Evolutionary conservation across 371 early-diverging fungal genomes (phyloP).

Genomic region (Rhizopus delemar): DNA sequence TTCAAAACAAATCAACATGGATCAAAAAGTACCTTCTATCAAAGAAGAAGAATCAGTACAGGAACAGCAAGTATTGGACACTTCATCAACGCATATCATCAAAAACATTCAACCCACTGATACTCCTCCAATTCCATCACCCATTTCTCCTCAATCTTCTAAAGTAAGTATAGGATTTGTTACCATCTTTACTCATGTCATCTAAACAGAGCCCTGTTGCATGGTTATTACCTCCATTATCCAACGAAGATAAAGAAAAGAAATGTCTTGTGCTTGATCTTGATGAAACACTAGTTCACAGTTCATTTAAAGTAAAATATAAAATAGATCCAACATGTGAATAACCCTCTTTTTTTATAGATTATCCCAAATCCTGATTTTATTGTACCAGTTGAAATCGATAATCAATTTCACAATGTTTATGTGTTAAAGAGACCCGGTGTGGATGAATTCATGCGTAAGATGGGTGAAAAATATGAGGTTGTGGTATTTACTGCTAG

Average conservation of each 20-base stretch:
- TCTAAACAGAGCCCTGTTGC: slow-evolving; percentile 24
- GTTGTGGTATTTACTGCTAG: slow-evolving; percentile 96
- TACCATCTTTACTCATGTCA: background rate
- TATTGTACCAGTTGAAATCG: slow-evolving; percentile 88
- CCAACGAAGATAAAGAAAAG: slow-evolving; percentile 37
- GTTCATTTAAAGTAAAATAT: slow-evolving; percentile 56
- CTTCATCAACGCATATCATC: too few relatives aligned
- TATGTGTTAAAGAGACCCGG: slow-evolving; percentile 96
- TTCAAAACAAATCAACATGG: background rate
- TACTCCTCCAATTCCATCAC: too few relatives aligned
- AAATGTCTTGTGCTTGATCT: slow-evolving; percentile 68
- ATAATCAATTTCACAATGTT: slow-evolving; percentile 88
- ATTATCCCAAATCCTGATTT: slow-evolving; percentile 82
- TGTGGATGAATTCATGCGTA: slow-evolving; percentile 88
- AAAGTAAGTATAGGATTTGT: slow-evolving; percentile 1
- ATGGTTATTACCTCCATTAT: slow-evolving; percentile 45
- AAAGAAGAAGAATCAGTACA: too few relatives aligned
- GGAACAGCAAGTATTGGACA: too few relatives aligned
- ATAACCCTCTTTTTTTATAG: slow-evolving; percentile 26
- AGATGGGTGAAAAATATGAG: slow-evolving; percentile 88
- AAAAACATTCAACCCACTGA: too few relatives aligned
- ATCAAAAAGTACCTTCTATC: background rate
- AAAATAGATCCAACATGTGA: background rate
- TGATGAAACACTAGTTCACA: slow-evolving; percentile 68
- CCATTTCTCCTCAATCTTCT: background rate